phyloP scores from a whole-genome alignment of 345 rosid genomes.

The Psidium guajava region DNA sequence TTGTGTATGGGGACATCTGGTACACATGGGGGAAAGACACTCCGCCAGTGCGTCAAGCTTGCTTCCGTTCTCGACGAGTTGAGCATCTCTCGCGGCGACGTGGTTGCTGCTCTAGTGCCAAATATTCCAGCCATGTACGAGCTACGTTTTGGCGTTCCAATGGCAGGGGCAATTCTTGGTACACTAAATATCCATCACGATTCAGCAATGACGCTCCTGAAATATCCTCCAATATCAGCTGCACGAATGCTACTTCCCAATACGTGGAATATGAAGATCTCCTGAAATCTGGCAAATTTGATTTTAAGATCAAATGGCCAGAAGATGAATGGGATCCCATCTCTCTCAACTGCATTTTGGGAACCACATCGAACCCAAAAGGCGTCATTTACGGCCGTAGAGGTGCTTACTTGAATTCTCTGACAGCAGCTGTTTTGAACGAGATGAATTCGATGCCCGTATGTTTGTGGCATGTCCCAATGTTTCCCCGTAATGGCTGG shows the following conservation, averaged over 20 bases:
- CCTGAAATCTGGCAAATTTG: slow-evolving; percentile 23
- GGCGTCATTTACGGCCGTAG: slow-evolving; percentile 56
- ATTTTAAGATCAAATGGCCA: slow-evolving; percentile 33
- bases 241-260: background rate
- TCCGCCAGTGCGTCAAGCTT: slow-evolving; percentile 38
- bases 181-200: slow-evolving; percentile 44
- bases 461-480: slow-evolving; percentile 51
- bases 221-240: background rate
- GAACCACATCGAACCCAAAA: slow-evolving; percentile 54
- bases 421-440: slow-evolving; percentile 30
- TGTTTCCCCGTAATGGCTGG: slow-evolving; percentile 74
- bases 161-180: slow-evolving; percentile 54
- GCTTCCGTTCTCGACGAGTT: slow-evolving; percentile 44
- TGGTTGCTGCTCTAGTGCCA: slow-evolving; percentile 52
- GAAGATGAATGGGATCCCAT: slow-evolving; percentile 46
- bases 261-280: slow-evolving; percentile 32
- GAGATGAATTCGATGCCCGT: slow-evolving; percentile 38
- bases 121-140: slow-evolving; percentile 56
- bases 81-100: slow-evolving; percentile 36
- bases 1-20: slow-evolving; percentile 33
- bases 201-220: slow-evolving; percentile 20
- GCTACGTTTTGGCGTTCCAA: slow-evolving; percentile 58
- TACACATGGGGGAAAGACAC: slow-evolving; percentile 48
- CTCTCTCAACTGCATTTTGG: slow-evolving; percentile 47
- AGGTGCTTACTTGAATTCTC: slow-evolving; percentile 52